Evolutionary conservation across 352 stramenopile species (phyloP).

Genomic region (Stephanocyclus meneghinianus): DNA sequence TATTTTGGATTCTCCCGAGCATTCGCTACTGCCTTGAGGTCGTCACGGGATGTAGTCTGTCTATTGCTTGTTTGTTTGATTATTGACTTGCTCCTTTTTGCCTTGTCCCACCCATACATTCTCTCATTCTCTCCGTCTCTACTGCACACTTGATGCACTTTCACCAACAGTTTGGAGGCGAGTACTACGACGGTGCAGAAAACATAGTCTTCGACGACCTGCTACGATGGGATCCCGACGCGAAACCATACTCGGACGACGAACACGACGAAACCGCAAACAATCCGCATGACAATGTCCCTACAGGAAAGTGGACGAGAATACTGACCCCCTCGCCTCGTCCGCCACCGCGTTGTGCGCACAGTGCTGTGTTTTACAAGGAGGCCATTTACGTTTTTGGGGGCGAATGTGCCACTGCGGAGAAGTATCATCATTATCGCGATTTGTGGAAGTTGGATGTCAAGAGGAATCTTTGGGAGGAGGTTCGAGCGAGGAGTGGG

Average conservation of each 20-base stretch:
- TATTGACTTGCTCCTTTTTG: no score
- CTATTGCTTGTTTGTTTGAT: no score
- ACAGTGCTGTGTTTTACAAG: conserved; percentile 92
- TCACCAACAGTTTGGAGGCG: conserved; percentile 90
- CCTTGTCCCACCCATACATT: conserved; percentile 38
- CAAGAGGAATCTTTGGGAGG: conserved; percentile 92
- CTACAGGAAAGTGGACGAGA: conserved; percentile 63
- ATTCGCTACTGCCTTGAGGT: no score
- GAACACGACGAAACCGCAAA: conserved; percentile 11
- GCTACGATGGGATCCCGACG: conserved; percentile 84
- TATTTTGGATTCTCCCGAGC: neutral
- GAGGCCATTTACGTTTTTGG: conserved; percentile 96
- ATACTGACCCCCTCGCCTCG: conserved; percentile 85
- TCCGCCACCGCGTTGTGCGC: conserved; percentile 90
- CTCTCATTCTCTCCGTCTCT: neutral
- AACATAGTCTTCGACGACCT: conserved; percentile 96
- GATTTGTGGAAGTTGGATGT: conserved; percentile 89
- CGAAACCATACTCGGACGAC: conserved; percentile 42
- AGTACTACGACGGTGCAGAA: conserved; percentile 96
- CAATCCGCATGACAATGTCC: conserved; percentile 2
- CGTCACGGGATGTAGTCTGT: no score
- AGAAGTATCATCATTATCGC: conserved; percentile 97
- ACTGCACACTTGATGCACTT: neutral
- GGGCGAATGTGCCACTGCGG: conserved; percentile 92
- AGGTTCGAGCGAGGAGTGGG: conserved; percentile 79